Conservation (phyloP, 176 grass and related monocot species). For the Oryza meyeriana region DNA sequence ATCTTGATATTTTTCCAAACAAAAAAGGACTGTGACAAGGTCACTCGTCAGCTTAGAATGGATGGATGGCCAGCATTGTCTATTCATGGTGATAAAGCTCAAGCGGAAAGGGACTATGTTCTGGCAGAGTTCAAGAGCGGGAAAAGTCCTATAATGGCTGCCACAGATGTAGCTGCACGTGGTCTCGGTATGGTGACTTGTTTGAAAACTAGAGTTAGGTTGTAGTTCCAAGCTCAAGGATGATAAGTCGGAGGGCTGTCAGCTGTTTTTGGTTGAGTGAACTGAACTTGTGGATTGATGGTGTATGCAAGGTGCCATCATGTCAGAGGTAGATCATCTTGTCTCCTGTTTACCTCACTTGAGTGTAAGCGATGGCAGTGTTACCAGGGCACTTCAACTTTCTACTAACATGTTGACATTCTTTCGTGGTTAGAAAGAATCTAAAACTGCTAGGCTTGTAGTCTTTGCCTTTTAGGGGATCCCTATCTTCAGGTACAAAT, state of each 20-base stretch:
- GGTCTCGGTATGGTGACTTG: constrained; percentile 97
- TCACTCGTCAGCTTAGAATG: constrained; percentile 97
- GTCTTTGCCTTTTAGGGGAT: background rate
- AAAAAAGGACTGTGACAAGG: constrained; percentile 87
- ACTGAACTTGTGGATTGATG: constrained; percentile 88
- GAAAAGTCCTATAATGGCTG: constrained; percentile 93
- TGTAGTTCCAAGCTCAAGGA: constrained; percentile 58
- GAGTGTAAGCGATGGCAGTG: constrained; percentile 75
- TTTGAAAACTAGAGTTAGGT: constrained; percentile 63
- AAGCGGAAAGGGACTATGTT: constrained; percentile 97
- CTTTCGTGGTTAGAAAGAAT: background rate
- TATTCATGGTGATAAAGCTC: constrained; percentile 98
- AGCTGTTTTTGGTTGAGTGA: constrained; percentile 88
- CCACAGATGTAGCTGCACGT: constrained; percentile 97
- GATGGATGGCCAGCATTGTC: constrained; percentile 97
- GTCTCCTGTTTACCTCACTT: constrained; percentile 51
- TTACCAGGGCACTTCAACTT: constrained; percentile 49
- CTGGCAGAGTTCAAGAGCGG: constrained; percentile 90
- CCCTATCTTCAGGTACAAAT: background rate
- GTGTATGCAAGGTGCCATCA: constrained; percentile 93
- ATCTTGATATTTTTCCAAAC: constrained; percentile 98
- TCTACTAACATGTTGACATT: constrained; percentile 11
- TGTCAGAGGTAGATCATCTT: constrained; percentile 85
- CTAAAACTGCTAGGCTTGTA: background rate
- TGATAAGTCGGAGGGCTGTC: constrained; percentile 80